phyloP scores from a whole-genome alignment of 805 yeast species.

The Pichia rugopelliculosa region DNA sequence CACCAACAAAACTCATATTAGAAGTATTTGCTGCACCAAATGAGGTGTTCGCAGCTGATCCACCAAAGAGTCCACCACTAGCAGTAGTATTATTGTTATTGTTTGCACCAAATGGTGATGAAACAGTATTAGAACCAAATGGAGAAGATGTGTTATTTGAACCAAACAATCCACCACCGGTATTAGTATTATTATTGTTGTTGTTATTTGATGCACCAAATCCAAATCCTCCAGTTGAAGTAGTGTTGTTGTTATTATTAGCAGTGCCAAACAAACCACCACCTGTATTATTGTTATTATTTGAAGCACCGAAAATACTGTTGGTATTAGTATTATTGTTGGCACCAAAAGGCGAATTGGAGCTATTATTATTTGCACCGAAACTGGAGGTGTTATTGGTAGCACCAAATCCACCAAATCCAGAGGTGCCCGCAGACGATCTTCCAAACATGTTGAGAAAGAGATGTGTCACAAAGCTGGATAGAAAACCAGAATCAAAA shows the following conservation, averaged over 20 bases:
- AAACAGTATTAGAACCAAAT: conserved; percentile 13
- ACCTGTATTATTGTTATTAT: conserved; percentile 18
- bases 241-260: conserved; percentile 18
- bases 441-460: conserved; percentile 38
- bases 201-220: conserved; percentile 17
- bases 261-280: conserved; percentile 20
- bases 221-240: conserved; percentile 15
- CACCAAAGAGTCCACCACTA: conserved; percentile 13
- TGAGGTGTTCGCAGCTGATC: conserved; percentile 3
- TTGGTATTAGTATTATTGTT: conserved; percentile 12
- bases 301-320: conserved; percentile 22
- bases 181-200: conserved; percentile 21
- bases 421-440: conserved; percentile 34
- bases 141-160: conserved; percentile 14
- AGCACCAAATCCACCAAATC: conserved; percentile 39
- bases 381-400: conserved; percentile 7
- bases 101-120: conserved; percentile 37
- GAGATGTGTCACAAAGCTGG: neutral
- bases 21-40: neutral
- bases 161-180: conserved; percentile 27
- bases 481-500: neutral
- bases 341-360: conserved; percentile 16
- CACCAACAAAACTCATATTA: conserved; percentile 11
- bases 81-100: conserved; percentile 12
- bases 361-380: conserved; percentile 5